Base-by-base conservation (phyloP, 371 early-diverging fungal genomes). In the Mucor sp. region DNA sequence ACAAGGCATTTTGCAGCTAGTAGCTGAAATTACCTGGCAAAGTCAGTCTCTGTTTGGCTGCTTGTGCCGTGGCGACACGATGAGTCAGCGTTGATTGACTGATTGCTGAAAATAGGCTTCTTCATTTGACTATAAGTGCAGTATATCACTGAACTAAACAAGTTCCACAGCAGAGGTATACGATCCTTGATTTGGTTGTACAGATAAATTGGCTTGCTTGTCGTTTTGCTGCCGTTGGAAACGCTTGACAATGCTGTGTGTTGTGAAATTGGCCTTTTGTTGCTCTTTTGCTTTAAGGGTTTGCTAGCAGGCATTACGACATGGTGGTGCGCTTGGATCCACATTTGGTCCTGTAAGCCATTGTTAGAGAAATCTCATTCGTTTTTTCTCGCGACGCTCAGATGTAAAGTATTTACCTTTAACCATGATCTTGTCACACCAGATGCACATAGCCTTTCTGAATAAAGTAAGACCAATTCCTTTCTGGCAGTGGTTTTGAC, bases 261-360 rank as follows among this genome's bases (percentile, higher is more conserved):
- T 43, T 3, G 15, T 4, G n/a, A 17, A 5, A 2, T 15, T 19
- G 44, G 67, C 37, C 57, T 76, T 74, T 58, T 82, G 82, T 14
- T 70, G 37, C 37, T 37, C 37, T 7, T 33, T 7, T 7, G 7
- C 14, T 7, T 37, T 37, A 14, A 37, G 37, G 4, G 4, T 11
- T 14, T 14, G 12, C 14, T 69, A 78, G 90, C 76, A 1, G 90
- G 87, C 95, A 96, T 96, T 69, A 92, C 94, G 12, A 97, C 86
- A 77, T 98, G 97, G 74, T 97, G 97, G 77, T 99, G 96, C 0
- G 94, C 94, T 70, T 96, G 96, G 39, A 98, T 91, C 98, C 98
- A 97, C 8, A 90, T 74, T 47, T 98, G 87, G 65, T 87, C 89
- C 85, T 94, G 6, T n/a, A 8, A 2, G 19, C 44, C 4, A 37